Base-by-base conservation (phyloP, 1,284 basidiomycete species). In the Ganoderma multipileum region DNA sequence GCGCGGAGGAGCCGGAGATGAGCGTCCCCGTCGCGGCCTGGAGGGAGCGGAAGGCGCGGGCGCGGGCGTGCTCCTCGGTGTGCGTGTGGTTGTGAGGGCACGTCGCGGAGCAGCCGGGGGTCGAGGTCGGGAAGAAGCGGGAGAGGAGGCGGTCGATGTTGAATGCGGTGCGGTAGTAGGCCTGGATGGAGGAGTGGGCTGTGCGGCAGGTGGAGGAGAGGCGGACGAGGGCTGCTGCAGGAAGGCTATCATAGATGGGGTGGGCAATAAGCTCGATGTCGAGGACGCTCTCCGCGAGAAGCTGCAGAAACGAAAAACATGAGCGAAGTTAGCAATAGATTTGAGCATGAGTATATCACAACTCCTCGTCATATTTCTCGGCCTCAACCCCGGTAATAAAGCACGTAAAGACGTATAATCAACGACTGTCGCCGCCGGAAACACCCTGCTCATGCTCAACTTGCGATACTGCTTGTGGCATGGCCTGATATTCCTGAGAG, bases 1-100 rank as follows among this genome's bases (percentile, higher is more conserved):
- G 80, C 1, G 83, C 86, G 38, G 75, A 78, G 0, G 86, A 87
- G 18, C 86, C 86, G 1, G 86, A 87, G 30, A 88, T 80, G 16
- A 88, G 69, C 0, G 81, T 80, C 30, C 80, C 80, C 0, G 84
- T 86, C 47, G 72, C 68, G 0, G 79, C 81, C 74, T 86, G 86
- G 8, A 87, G 74, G 38, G 71, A 75, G 20, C 86, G 82, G 68
- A 87, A 86, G 16, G 76, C 76, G 62, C 79, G 66, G 14, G 71
- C 68, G 61, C 71, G 71, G 41, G 38, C 68, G 39, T 68, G 54
- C 39, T 26, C 59, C 60, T 57, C 42, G 23, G 30, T 14, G 64
- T 65, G 66, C 20, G 47, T 30, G 52, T 65, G 70, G 23, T 50
- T 30, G 65, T 61, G 39, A 57, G 65, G 1, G 58, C 65, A 69